These are phyloP conservation scores for Raphidocelis subcapitata DNA, from an alignment of 139 green algal genomes.

Conservation along the genomic window DNA sequence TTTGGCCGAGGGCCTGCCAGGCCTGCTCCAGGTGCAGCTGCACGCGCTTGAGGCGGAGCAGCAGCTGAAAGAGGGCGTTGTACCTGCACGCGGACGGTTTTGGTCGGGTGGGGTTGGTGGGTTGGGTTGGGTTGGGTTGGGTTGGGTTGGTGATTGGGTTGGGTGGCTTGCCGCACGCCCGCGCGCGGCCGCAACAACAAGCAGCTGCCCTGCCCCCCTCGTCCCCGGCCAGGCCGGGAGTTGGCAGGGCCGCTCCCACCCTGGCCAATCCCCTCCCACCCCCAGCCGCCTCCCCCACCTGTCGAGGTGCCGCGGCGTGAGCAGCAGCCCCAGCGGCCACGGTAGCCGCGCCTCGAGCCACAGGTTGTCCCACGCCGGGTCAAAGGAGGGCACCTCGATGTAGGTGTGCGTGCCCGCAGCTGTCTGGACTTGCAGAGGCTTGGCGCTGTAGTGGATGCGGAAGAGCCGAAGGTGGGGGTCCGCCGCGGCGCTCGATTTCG, in stretches of 20 bases:
- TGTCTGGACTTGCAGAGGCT: background rate
- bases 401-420: background rate
- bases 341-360: conserved; percentile 53
- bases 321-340: conserved; percentile 86
- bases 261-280: too few relatives aligned
- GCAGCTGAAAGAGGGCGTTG: conserved; percentile 76
- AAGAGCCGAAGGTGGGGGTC: conserved; percentile 26
- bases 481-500: conserved; percentile 7
- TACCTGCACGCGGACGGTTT: conserved; percentile 61
- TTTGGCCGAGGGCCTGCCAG: conserved; percentile 56
- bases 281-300: background rate
- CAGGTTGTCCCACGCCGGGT: conserved; percentile 77
- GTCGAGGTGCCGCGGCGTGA: conserved; percentile 52
- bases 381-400: conserved; percentile 41
- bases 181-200: background rate
- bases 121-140: background rate
- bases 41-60: conserved; percentile 79
- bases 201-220: background rate
- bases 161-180: background rate
- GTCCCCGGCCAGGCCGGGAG: background rate
- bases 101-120: background rate
- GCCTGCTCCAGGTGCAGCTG: conserved; percentile 68
- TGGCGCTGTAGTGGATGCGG: background rate
- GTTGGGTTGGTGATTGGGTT: background rate
- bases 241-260: too few relatives aligned